phyloP scores from a whole-genome alignment of 345 rosid species.

The Salix udensis region DNA sequence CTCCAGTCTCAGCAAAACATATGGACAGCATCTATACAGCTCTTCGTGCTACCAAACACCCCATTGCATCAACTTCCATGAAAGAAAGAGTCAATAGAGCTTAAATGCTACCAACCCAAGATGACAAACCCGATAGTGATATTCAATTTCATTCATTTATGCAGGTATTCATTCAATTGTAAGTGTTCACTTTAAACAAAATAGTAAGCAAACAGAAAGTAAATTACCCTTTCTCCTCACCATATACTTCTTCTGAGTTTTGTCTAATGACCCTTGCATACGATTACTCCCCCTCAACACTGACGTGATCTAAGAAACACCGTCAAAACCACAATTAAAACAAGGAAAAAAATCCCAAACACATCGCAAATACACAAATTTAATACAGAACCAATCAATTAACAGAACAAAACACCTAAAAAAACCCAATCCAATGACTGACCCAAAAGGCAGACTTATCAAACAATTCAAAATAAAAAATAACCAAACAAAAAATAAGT shows the following conservation, averaged over 20 bases:
- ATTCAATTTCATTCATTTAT: background rate
- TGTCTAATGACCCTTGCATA: conserved; percentile 38
- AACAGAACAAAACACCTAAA: background rate
- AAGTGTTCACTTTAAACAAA: background rate
- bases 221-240: conserved; percentile 49
- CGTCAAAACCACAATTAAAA: conserved; percentile 15
- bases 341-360: conserved; percentile 13
- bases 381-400: background rate
- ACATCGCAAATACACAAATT: background rate
- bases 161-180: background rate
- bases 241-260: conserved; percentile 40
- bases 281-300: conserved; percentile 33
- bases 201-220: conserved; percentile 14
- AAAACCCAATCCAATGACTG: background rate
- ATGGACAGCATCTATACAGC: background rate
- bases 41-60: background rate
- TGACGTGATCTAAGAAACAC: conserved; percentile 40
- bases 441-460: background rate
- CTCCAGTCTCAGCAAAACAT: background rate
- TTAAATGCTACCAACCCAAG: background rate
- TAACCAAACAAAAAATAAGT: background rate
- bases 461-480: background rate
- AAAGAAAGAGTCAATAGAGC: background rate
- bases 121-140: background rate
- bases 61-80: background rate